Evolutionary conservation across 1,284 basidiomycete species (phyloP).

Genomic region (Ustilago sp.): DNA sequence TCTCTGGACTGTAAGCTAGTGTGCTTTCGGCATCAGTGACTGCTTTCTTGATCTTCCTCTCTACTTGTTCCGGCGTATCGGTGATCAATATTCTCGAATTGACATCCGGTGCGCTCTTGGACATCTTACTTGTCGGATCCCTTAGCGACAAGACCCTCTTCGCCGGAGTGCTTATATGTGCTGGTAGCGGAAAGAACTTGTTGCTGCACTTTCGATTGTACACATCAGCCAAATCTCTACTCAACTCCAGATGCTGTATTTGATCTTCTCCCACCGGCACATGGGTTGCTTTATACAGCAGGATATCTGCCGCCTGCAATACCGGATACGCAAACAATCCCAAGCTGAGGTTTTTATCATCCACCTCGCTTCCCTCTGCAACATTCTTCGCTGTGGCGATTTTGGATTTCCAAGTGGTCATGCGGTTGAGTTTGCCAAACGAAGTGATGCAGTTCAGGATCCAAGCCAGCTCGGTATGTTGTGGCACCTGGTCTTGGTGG

Average conservation of each 20-base stretch:
- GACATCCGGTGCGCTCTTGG: constrained; percentile 85
- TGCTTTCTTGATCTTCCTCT: constrained; percentile 80
- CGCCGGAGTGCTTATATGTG: constrained; percentile 79
- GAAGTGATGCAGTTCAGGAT: constrained; percentile 86
- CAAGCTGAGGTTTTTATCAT: constrained; percentile 83
- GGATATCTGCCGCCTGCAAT: constrained; percentile 91
- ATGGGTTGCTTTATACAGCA: constrained; percentile 89
- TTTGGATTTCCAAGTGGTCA: constrained; percentile 96
- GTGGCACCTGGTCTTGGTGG: constrained; percentile 87
- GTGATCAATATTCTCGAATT: constrained; percentile 88
- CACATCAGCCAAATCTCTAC: constrained; percentile 82
- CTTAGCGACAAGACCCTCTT: constrained; percentile 80
- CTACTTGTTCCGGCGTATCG: constrained; percentile 77
- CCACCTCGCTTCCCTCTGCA: constrained; percentile 78
- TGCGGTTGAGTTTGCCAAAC: constrained; percentile 83
- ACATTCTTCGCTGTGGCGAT: constrained; percentile 79
- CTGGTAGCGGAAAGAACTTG: constrained; percentile 79
- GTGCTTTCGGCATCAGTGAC: constrained; percentile 82
- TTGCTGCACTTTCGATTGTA: constrained; percentile 78
- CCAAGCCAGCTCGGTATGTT: constrained; percentile 92
- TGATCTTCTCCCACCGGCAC: constrained; percentile 97
- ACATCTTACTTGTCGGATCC: constrained; percentile 91
- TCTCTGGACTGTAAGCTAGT: constrained; percentile 80
- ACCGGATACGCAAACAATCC: constrained; percentile 93
- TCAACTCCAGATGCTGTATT: constrained; percentile 89